Conservation (phyloP, 768 basidiomycete species). For the Crucibulum laeve region DNA sequence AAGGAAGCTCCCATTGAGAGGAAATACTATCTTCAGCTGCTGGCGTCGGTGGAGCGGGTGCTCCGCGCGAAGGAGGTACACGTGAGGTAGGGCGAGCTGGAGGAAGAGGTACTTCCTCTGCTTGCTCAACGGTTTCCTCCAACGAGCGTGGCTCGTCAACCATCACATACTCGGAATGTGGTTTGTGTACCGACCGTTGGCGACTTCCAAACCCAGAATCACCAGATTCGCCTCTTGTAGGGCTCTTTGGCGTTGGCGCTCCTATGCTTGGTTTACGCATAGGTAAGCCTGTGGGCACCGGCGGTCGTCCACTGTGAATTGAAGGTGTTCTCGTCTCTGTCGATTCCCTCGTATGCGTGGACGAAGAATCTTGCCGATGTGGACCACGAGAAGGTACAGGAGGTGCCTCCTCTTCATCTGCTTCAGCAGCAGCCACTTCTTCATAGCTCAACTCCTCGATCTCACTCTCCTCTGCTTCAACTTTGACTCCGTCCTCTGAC, state of each 20-base stretch:
- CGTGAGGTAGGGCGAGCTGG: conserved; percentile 39
- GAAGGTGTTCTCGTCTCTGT: conserved; percentile 6
- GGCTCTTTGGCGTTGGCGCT: conserved; percentile 16
- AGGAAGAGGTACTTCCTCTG: conserved; percentile 39
- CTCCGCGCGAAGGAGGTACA: conserved; percentile 31
- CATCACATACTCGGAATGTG: conserved; percentile 56
- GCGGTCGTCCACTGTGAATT: conserved; percentile 37
- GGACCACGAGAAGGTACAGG: conserved; percentile 49
- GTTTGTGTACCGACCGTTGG: conserved; percentile 18
- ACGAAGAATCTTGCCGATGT: conserved; percentile 3
- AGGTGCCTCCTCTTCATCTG: conserved; percentile 46
- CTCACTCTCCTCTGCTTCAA: conserved; percentile 72
- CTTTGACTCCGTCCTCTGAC: conserved; percentile 59
- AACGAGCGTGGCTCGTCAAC: conserved; percentile 44
- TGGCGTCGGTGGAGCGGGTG: conserved; percentile 22
- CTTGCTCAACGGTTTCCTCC: conserved; percentile 20
- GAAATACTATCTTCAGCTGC: conserved; percentile 31
- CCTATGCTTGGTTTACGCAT: conserved; percentile 35
- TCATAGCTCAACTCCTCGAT: conserved; percentile 62
- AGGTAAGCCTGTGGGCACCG: conserved; percentile 34
- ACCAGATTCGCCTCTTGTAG: conserved; percentile 34
- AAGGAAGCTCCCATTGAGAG: conserved; percentile 64
- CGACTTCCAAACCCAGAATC: conserved; percentile 18
- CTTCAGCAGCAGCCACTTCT: conserved; percentile 47
- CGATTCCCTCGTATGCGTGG: conserved; percentile 3